Evolutionary conservation across 2,329 filamentous ascomycete species (phyloP), one percentile per base, ranked within the genome.

Genomic region (Penicillium occitanis): DNA sequence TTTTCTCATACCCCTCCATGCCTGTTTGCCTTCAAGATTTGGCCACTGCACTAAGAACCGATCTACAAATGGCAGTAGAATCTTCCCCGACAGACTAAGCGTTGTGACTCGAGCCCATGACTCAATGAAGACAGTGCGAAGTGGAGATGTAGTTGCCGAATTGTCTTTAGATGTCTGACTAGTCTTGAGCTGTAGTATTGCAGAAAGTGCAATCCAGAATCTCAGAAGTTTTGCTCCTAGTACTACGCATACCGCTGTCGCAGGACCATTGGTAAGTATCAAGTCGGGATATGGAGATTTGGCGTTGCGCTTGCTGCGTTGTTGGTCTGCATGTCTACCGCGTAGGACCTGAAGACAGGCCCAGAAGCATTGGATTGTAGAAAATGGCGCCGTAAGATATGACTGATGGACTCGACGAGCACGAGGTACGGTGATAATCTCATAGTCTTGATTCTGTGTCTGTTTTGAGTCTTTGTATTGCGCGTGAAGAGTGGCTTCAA

Each of bases 181-280:
- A 6, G 57, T 19, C 19, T 58, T 48, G 28, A 58, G 51, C 19
- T 37, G 67, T 22, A 65, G 60, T 48, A 59, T 64, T 37, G 60
- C 68, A 37, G 63, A 64, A 17, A 73, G 25, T 22, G 53, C 72
- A 48, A 83, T 73, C 67, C 84, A 80, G 71, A 87, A 83, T n/a
- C 85, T 82, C 61, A 91, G 72, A 14, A 88, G 58, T 2, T 86
- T 77, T 0, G 83, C 81, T 0, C 87, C 86, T 2, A 89, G 73
- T 3, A 90, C 77, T 58, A 97, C 83, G 42, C 96, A 89, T 68
- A 96, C 92, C 0, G 90, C 92, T 0, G 92, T 97, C 0, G 90
- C 94, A 0, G 94, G 94, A 0, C 94, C 94, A 73, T 98, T 97
- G 61, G 90, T 92, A 63, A 96, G 81, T 63, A 98, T 89, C 1